Evolutionary conservation across 2,329 filamentous ascomycete genomes (phyloP), one percentile per base, ranked within the genome.

Genomic region (Cladophialophora carrionii): DNA sequence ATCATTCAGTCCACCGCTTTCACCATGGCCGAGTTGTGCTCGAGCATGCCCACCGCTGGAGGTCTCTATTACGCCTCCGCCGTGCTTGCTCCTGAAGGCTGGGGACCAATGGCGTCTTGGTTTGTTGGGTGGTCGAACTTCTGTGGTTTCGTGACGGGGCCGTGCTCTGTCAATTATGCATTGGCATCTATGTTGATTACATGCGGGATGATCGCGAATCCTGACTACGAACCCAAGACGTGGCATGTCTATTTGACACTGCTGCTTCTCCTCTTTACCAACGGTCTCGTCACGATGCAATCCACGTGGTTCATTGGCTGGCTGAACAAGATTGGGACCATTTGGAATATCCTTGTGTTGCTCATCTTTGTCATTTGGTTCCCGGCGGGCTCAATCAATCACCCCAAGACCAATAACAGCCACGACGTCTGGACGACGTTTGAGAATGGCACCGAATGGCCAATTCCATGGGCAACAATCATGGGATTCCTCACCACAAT

Each of bases 401-500:
- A 54, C 9, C 73, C 74, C 26, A 74, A 74, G 58, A 72, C 72
- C 43, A 70, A 81, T 48, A 73, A 80, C 5, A 75, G 76, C 26
- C 74, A 73, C 10, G 70, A 48, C 3, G 65, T 71, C 8, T 72
- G 71, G 71, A 68, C 65, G 5, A 56, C 43, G 24, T 71, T 72
- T 37, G 53, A 63, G n/a, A 72, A 74, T 61, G 73, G 74, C 0
- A 75, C 74, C 5, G 71, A 74, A 37, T 76, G 74, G 74, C 74
- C 74, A 0, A 73, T 70, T 7, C 72, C 71, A 1, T 74, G 71
- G 68, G 70, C 66, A 2, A 52, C 46, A 17, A 72, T 82, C 0
- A 72, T 82, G 48, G 77, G 79, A 41, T 82, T 81, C 49, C 68
- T 82, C 7, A 78, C 79, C 24, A 72, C 81, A 6, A 76, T 76